Base-by-base conservation (phyloP, 306 rosid genomes). In the Cicer bijugum region DNA sequence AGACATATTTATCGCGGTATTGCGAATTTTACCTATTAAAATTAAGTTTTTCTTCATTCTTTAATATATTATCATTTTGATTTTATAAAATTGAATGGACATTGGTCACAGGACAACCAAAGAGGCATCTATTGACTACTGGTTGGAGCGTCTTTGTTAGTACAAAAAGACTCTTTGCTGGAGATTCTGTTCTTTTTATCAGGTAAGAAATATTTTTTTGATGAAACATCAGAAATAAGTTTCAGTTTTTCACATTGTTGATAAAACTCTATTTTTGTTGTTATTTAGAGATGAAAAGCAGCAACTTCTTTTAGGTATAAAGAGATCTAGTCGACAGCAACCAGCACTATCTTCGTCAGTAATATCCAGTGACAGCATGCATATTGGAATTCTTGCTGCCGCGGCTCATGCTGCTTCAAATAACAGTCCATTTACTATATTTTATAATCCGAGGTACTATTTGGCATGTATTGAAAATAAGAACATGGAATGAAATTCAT, bases 331-430 rank as follows among this genome's bases (percentile, higher is more conserved):
- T 78, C 86, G 96, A 82, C 97, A 91, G 87, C 98, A 89, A 80
- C 88, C 98, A 58, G 94, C 96, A 63, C 91, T 93, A 63, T 89
- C 94, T 35, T 93, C 98, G 8, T 93, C 98, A 16, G 97, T 93
- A 79, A 93, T 93, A 68, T 93, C 98, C 60, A 93, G 98, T 67
- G 98, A 93, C 64, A 93, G 98, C 92, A 93, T 93, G 98, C 98
- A 93, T 69, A 93, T 93, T 33, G 98, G 98, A 59, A 84, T 93
- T 84, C 96, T 93, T 72, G 98, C 98, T 20, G 96, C 98, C 66
- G 98, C 98, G n/a, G 98, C 98, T 76, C 98, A 93, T 85, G 98
- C 98, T 62, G 94, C 98, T 75, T 93, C 98, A 66, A 93, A 89
- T 85, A 93, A 85, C 72, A 93, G 96, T 59, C 97, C 97, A 6